Conservation (phyloP, 2,329 filamentous ascomycete genomes). For the Fusarium phyllophilum region DNA sequence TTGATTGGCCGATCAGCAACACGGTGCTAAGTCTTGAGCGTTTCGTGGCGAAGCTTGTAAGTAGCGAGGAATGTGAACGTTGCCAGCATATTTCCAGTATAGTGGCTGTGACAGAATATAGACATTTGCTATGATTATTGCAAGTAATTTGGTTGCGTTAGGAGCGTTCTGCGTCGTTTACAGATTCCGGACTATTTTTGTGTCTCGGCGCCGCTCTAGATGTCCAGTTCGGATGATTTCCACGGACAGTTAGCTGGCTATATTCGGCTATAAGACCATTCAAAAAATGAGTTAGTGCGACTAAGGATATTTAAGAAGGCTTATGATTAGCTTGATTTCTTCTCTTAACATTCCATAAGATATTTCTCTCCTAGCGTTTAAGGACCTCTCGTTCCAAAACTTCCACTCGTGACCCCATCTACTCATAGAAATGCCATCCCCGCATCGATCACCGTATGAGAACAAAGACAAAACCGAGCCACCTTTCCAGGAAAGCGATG, state of each 20-base stretch:
- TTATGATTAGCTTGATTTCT: rapidly evolving
- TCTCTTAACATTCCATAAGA: neutral
- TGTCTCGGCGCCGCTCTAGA: neutral
- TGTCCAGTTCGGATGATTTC: neutral
- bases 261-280: neutral
- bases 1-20: too few species aligned
- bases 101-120: rapidly evolving
- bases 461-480: neutral
- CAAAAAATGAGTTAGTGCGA: neutral
- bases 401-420: neutral
- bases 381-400: neutral
- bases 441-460: neutral
- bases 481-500: neutral
- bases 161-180: neutral
- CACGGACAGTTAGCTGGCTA: neutral
- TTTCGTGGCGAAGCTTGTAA: neutral
- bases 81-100: neutral
- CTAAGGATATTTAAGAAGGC: neutral
- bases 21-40: neutral
- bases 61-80: neutral
- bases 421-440: neutral
- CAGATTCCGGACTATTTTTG: neutral
- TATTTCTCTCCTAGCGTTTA: neutral
- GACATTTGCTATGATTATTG: neutral
- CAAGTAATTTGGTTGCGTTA: too few species aligned